Conservation (phyloP, 1,284 basidiomycete genomes). For the Leccinum olivaceoglutinosum region DNA sequence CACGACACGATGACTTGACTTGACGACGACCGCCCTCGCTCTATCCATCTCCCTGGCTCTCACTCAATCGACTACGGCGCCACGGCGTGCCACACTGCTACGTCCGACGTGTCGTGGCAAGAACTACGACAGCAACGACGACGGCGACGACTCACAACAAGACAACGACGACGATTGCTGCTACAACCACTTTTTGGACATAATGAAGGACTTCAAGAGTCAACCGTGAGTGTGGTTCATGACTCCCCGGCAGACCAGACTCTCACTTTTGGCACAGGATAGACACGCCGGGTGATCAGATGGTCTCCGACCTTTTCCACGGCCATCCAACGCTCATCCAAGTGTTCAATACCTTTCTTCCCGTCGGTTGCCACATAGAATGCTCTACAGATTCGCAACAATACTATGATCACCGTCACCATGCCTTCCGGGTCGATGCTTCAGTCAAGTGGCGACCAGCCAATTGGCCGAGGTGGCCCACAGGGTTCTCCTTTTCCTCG, state of each 20-base stretch:
- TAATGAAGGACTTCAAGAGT: slow-evolving; percentile 98
- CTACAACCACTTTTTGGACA: slow-evolving; percentile 93
- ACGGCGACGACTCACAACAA: no score
- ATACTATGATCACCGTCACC: slow-evolving; percentile 79
- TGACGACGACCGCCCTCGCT: no score
- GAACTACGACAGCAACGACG: no score
- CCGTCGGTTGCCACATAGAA: slow-evolving; percentile 91
- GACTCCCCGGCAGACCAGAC: not conserved
- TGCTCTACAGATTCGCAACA: slow-evolving; percentile 55
- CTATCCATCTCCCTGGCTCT: no score
- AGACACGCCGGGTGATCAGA: slow-evolving; percentile 94
- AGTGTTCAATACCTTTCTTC: slow-evolving; percentile 97
- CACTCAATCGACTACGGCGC: no score
- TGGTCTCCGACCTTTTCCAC: slow-evolving; percentile 92
- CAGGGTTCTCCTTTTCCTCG: slow-evolving; percentile 12
- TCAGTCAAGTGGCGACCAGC: slow-evolving; percentile 40
- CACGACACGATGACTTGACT: no score
- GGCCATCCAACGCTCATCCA: slow-evolving; percentile 91
- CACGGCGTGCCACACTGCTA: no score
- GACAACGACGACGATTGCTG: no score
- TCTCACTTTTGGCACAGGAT: slow-evolving; percentile 54
- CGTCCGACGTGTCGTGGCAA: no score
- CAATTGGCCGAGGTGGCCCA: slow-evolving; percentile 5
- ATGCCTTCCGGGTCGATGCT: slow-evolving; percentile 65
- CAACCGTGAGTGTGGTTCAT: slow-evolving; percentile 57